Evolutionary conservation across 495 filamentous ascomycete species (phyloP).

Genomic region (Niebla homalea): DNA sequence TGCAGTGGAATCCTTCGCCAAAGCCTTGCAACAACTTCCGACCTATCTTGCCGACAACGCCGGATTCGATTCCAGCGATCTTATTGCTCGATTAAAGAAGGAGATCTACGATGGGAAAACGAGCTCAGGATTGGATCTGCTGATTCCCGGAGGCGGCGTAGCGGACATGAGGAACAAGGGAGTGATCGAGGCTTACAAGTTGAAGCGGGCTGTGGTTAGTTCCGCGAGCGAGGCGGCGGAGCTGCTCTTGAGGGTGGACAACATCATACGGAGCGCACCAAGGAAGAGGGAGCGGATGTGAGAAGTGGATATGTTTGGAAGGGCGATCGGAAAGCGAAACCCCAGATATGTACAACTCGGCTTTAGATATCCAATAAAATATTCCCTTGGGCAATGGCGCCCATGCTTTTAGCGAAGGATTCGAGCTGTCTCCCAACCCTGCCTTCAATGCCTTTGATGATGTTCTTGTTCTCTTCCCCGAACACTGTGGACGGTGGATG

Average conservation of each 20-base stretch:
- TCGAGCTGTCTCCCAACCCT: not conserved
- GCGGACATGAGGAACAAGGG: conserved; percentile 92
- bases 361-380: not conserved
- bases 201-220: conserved; percentile 91
- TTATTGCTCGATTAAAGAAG: conserved; percentile 81
- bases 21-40: conserved; percentile 79
- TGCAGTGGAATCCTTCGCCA: conserved; percentile 80
- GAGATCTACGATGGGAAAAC: conserved; percentile 90
- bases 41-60: conserved; percentile 97
- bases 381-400: not conserved
- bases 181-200: conserved; percentile 97
- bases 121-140: conserved; percentile 77
- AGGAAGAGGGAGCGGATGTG: conserved; percentile 62
- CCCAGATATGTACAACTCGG: not conserved
- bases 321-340: not conserved
- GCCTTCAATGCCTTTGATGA: not conserved
- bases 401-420: not conserved
- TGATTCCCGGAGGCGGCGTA: conserved; percentile 83
- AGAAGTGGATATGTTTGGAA: conserved; percentile 3
- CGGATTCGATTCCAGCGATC: conserved; percentile 84
- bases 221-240: conserved; percentile 92
- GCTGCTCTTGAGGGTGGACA: conserved; percentile 73
- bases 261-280: conserved; percentile 72
- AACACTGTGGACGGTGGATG: too few relatives aligned
- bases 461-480: too few relatives aligned